phyloP scores from a whole-genome alignment of 805 yeast genomes.

The Candida khao-thaluensis region DNA sequence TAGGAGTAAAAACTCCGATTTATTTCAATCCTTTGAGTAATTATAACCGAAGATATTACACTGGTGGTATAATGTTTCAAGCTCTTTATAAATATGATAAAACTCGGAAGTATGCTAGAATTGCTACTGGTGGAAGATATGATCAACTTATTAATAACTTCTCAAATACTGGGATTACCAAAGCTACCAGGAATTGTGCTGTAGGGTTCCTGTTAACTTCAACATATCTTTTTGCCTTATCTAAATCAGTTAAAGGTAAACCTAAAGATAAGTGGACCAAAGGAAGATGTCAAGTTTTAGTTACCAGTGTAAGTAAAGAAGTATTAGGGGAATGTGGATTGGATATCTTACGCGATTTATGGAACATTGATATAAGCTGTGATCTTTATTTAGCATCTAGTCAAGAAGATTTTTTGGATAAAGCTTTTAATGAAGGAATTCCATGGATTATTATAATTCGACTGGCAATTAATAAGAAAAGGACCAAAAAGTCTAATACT shows the following conservation, averaged over 20 bases:
- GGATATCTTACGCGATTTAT: constrained; percentile 59
- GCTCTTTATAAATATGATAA: constrained; percentile 66
- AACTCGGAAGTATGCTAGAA: constrained; percentile 41
- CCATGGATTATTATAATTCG: constrained; percentile 77
- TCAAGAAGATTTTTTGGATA: constrained; percentile 61
- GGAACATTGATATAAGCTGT: constrained; percentile 79
- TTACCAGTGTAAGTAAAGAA: constrained; percentile 63
- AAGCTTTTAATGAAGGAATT: constrained; percentile 68
- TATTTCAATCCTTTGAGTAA: constrained; percentile 80
- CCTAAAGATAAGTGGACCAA: constrained; percentile 26
- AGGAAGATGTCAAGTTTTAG: constrained; percentile 75
- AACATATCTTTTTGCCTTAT: constrained; percentile 34
- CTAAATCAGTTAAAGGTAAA: constrained; percentile 26
- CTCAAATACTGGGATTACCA: constrained; percentile 45
- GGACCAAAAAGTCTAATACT: constrained; percentile 30
- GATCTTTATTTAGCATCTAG: constrained; percentile 48
- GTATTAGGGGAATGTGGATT: constrained; percentile 60
- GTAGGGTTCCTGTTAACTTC: constrained; percentile 85
- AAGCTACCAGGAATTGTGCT: constrained; percentile 42
- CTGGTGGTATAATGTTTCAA: constrained; percentile 85
- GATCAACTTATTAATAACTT: constrained; percentile 69
- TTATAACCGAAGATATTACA: constrained; percentile 76
- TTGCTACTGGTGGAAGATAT: constrained; percentile 95
- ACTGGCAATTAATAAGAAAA: constrained; percentile 41
- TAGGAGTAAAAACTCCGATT: constrained; percentile 60